Base-by-base conservation (phyloP, 2,329 filamentous ascomycete genomes). In the Pleoardoris graminearum region DNA sequence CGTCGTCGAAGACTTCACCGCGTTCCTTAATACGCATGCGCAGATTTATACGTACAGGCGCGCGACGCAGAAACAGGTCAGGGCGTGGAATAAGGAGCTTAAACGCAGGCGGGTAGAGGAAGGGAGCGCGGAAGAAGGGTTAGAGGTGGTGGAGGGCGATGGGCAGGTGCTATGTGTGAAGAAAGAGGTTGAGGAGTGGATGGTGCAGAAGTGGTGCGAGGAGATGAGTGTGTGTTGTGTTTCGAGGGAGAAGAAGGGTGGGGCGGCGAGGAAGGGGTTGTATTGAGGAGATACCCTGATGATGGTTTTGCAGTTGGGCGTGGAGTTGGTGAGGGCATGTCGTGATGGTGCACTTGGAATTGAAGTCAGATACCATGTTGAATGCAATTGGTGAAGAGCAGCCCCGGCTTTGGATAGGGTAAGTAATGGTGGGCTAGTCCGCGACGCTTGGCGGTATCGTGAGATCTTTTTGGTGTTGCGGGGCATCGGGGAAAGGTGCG, bases 151-250 rank as follows among this genome's bases (percentile, higher is more conserved):
- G 1, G 53, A 55, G 27, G 54, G 48, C 8, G 60, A 60, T 6
- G 58, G 56, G 4, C 42, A 58, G 12, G 60, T 68, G 4, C 32
- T 66, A 11, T 67, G 54, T 3, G 58, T 70, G 4, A 55, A 64
- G 44, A 68, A 62, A 39, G 67, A 70, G 29, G 35, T 72, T 1
- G 69, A 72, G 36, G 27, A 49, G 1, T 77, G 71, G 25, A 85
- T 89, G 67, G 88, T 95, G 16, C 91, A 94, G 79, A 84, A 82
- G 63, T 97, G 93, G 93, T 97, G 93, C 67, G 90, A 96, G 74
- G 85, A 84, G 35, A 88, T 88, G 71, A 91, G 92, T 39, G 80
- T 97, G 8, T 95, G 91, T 65, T 96, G 91, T 72, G 77, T 91
- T 27, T 90, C 85, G 85, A 86, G 80, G 62, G 81, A 83, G 58